Evolutionary conservation across 768 basidiomycete species (phyloP), one percentile per base, ranked within the genome.

Genomic region (Heimioporus sp.): DNA sequence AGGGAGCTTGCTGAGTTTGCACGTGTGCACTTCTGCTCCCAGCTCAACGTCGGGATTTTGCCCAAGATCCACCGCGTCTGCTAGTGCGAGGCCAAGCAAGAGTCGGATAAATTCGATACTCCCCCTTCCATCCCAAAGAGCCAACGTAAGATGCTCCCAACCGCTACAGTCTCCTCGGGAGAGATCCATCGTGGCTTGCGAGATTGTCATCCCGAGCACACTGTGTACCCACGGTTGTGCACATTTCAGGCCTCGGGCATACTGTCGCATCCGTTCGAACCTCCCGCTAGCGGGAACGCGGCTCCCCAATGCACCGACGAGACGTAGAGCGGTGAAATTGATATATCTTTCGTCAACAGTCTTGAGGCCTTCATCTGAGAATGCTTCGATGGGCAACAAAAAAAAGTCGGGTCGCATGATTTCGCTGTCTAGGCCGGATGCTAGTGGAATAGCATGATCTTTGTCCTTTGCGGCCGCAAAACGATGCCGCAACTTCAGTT

Each of bases 361-460:
- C 21, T 45, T 43, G 19, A 36, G 20, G 28, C 24, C 24, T 28
- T 34, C 52, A 8, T 30, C 19, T 7, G 12, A 3, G 19, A 53
- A 53, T 16, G 47, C 52, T 21, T 44, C 35, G 3, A 39, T 44
- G 4, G 43, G 52, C 17, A 48, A 37, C 9, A 53, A 17, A 16
- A 53, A 11, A 37, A 49, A 48, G 35, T 49, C 52, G 4, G 52
- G 47, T 5, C 47, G 40, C 42, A 53, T 48, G 52, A 45, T 43
- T 24, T 48, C 35, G 4, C 24, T 8, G 5, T 49, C 47, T 31
- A 13, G 16, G n/a, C 49, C 47, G 24, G 44, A 53, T 3, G 75
- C 75, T 72, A 74, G 76, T 76, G 42, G 28, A 17, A 45, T 20
- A 5, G 44, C 24, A 17, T 45, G 51, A 11, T 47, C 1, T 31